Base-by-base conservation (phyloP, 2,329 filamentous ascomycete genomes). In the Fusarium mundagurra region DNA sequence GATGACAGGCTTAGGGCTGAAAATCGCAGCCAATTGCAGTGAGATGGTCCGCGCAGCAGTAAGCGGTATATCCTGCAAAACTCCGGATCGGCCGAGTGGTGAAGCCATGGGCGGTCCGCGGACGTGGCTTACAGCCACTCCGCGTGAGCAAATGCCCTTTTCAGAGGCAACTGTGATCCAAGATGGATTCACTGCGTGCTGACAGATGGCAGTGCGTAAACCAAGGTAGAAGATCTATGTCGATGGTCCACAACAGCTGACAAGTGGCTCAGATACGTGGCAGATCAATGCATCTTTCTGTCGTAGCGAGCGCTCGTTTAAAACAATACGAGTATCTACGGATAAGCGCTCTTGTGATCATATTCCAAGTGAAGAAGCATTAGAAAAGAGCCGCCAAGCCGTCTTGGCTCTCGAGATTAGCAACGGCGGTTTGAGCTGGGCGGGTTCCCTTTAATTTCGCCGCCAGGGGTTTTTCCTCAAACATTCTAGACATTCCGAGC, bases 361-460 rank as follows among this genome's bases (percentile, higher is more conserved):
- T 41, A 4, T 45, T 31, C 24, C 31, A 64, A 31, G 58, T 70
- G 47, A 53, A 43, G 27, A 38, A 38, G 17, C 13, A 44, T 51
- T 31, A 41, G n/a, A 53, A 41, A 59, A 45, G 29, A 50, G 51
- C 66, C 71, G 67, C 39, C 67, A 60, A 64, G 63, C 48, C 58
- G 71, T 74, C 71, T 73, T 73, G 71, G 71, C 67, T 54, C 59
- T 48, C 16, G 57, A 36, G 45, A 71, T 70, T 71, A 57, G 38
- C 55, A 66, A 71, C 41, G 41, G 36, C 51, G 36, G 55, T 27
- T 44, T 51, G 43, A 67, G 55, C 48, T 65, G 33, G 51, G 44
- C 44, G 43, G 27, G 53, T 69, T 72, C 63, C 71, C 54, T 74
- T 61, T 72, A 74, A 74, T 73, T 43, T 73, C 71, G 41, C 34